Base-by-base conservation (phyloP, 257 asterid species). In the Marsdenia floribunda region DNA sequence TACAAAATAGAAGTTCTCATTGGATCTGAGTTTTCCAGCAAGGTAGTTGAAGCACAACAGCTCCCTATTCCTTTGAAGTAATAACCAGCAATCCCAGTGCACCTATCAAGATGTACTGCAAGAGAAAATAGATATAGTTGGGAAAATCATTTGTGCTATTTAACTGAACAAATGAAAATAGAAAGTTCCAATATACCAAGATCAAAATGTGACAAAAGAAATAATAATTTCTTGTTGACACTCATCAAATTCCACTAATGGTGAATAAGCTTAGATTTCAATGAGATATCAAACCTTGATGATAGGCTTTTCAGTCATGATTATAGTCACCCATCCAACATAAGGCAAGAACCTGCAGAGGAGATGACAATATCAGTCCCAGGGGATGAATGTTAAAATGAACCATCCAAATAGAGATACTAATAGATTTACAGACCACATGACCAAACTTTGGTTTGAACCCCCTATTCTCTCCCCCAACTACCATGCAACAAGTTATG, bases 311-410 rank as follows among this genome's bases (percentile, higher is more conserved):
- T 95, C 99, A 1, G 99, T 95, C 99, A 95, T 95, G 81, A 95
- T 90, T 74, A 95, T 95, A 0, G 99, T 95, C 72, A 95, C 99
- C 99, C 99, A 95, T 10, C 99, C 99, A 15, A 95, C 99, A 54
- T 95, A 95, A 7, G 98, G 98, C 87, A 95, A 86, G 86, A 95
- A 95, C 80, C 99, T 95, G 89, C 75, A 78, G 67, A 75, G 70
- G 77, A 77, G 63, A 65, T 73, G 73, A 69, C 13, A 18, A 54
- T 33, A 76, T 40, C 22, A 29, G 52, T 72, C 13, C 75, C 68
- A 70, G 50, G n/a, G 18, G 55, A 74, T 16, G 50, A 18, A 57
- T 15, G 26, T 63, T 6, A 13, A 37, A n/a, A 18, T 73, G 1
- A 76, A 13, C 10, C 2, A 9, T 26, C 14, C 49, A 42, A 9